Evolutionary conservation across 306 rosid species (phyloP).

Genomic region (Prunus campanulata): DNA sequence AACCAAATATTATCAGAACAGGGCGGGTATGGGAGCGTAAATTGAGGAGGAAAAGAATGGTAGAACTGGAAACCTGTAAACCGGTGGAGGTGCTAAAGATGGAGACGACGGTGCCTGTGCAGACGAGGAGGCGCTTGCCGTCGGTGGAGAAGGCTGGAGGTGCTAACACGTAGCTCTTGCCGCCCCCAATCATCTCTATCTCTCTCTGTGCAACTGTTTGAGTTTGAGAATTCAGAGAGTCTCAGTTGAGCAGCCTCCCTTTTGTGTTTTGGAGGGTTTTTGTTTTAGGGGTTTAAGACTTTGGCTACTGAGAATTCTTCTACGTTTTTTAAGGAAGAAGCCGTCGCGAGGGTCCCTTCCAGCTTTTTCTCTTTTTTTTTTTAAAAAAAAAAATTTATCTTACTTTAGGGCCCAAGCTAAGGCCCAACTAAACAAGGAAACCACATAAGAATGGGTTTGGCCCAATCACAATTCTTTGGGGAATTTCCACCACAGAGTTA

Average conservation of each 20-base stretch:
- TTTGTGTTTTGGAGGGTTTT: not conserved
- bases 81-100: constrained; percentile 78
- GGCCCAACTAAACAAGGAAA: too few species aligned
- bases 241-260: not conserved
- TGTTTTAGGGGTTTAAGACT: not conserved
- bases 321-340: too few species aligned
- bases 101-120: constrained; percentile 59
- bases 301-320: not conserved
- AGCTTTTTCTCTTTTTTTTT: too few species aligned
- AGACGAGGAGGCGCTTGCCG: constrained; percentile 65
- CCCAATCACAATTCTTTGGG: too few species aligned
- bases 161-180: constrained; percentile 61
- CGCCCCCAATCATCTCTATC: constrained; percentile 56
- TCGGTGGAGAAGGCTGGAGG: constrained; percentile 82
- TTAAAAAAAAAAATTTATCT: too few species aligned
- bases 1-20: not conserved
- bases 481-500: too few species aligned
- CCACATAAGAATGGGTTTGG: too few species aligned
- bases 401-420: too few species aligned
- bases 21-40: not conserved
- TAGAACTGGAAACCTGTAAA: constrained; percentile 35
- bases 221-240: not conserved
- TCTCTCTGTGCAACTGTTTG: not conserved
- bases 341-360: too few species aligned
- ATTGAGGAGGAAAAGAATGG: not conserved